These are phyloP conservation scores for Schizochytrium sp. DNA, from an alignment of 108 stramenopile genomes.

Conservation along the genomic window DNA sequence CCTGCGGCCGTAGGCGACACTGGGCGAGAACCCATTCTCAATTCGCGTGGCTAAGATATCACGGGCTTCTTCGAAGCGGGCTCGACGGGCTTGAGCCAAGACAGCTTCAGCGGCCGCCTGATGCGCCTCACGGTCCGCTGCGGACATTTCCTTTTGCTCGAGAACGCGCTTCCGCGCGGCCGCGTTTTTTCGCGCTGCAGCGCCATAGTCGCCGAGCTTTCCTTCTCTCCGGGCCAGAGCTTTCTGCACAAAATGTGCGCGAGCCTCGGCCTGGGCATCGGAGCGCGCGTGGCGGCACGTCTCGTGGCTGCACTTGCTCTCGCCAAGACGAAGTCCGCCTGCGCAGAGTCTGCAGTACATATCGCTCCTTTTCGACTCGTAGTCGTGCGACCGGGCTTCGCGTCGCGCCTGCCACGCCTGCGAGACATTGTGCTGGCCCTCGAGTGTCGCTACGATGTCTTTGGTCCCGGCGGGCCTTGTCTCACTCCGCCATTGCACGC, in stretches of 20 bases:
- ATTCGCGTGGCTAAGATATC: neutral
- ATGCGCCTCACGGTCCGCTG: neutral
- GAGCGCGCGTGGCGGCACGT: neutral
- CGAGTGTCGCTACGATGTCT: neutral
- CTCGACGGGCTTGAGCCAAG: neutral
- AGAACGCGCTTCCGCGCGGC: neutral
- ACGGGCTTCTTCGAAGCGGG: neutral
- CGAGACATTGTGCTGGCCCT: neutral
- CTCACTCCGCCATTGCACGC: neutral
- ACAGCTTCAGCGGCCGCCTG: neutral
- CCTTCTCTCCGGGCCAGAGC: neutral
- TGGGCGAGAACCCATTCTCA: neutral
- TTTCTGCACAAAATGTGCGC: neutral
- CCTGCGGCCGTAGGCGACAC: neutral
- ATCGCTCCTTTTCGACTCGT: neutral
- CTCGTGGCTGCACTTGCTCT: neutral
- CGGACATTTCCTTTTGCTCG: neutral
- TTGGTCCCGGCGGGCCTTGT: neutral
- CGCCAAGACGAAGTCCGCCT: neutral
- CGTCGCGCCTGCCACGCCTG: neutral
- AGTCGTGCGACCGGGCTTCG: neutral
- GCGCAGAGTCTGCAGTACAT: neutral
- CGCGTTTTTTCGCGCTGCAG: neutral
- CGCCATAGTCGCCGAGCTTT: neutral
- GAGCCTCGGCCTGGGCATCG: neutral